Evolutionary conservation across 768 basidiomycete genomes (phyloP).

Genomic region (Phylloporus arenicola): DNA sequence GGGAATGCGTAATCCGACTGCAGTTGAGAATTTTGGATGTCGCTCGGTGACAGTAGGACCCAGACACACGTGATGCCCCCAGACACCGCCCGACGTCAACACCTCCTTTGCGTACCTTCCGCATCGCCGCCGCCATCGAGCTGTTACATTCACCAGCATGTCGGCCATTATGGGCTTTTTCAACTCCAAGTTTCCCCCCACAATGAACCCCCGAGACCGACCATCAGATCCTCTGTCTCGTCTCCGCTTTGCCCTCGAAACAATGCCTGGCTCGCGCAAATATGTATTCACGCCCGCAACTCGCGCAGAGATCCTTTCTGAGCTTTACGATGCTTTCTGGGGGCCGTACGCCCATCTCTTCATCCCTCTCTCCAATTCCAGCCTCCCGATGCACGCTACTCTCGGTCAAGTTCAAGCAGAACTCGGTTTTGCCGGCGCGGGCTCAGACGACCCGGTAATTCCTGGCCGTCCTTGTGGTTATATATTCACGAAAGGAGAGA

Average conservation of each 20-base stretch:
- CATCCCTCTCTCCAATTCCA: constrained; percentile 57
- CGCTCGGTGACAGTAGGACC: too few species aligned
- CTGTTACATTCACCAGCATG: constrained; percentile 21
- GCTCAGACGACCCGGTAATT: constrained; percentile 51
- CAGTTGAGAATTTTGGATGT: too few species aligned
- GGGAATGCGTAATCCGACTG: too few species aligned
- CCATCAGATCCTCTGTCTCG: constrained; percentile 62
- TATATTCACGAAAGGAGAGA: constrained; percentile 87
- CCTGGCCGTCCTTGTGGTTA: constrained; percentile 78
- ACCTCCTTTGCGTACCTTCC: too few species aligned
- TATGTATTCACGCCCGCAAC: constrained; percentile 70
- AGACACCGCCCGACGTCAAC: too few species aligned
- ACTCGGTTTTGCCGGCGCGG: constrained; percentile 51
- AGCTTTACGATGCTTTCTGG: constrained; percentile 80
- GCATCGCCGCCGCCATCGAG: too few species aligned
- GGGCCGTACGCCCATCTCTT: constrained; percentile 70
- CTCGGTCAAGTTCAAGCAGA: constrained; percentile 68
- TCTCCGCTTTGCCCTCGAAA: constrained; percentile 71
- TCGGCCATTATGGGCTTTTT: constrained; percentile 42
- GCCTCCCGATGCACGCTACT: constrained; percentile 56
- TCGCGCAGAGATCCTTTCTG: constrained; percentile 75
- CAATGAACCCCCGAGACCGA: constrained; percentile 53
- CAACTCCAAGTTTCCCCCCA: constrained; percentile 45
- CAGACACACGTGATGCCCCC: too few species aligned
- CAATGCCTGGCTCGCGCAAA: constrained; percentile 75